Evolutionary conservation across 768 basidiomycete species (phyloP), one percentile per base, ranked within the genome.

Genomic region (Scleroderma bovista): DNA sequence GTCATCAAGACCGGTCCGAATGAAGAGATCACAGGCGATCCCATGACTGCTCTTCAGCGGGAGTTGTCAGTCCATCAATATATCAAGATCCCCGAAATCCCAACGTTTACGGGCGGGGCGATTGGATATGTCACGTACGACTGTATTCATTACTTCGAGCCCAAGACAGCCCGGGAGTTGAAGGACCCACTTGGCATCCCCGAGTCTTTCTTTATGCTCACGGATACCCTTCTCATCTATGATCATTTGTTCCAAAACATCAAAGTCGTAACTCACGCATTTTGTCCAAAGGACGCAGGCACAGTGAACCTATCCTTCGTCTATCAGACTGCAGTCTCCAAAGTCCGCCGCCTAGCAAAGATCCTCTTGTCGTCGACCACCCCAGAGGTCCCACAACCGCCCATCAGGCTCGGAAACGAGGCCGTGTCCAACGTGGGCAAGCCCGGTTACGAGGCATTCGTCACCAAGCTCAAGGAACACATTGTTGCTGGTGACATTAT

Each of bases 101-200:
- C 90, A 2, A 94, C 94, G 0, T 96, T 98, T 65, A 95, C 93
- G 40, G 96, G 96, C 41, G 96, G 96, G 40, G 95, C 94, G 1
- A 91, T 98, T 61, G 96, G 96, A 47, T 98, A 96, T 66, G 92
- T 99, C 52, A 81, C 92, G 12, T 99, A 93, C 71, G 96, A 99
- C 66, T 93, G 92, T 67, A 83, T 99, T 50, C 91, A 88, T 50
- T 84, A 97, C 67, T 99, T 99, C 60, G 96, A 99, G 66, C 93
- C 96, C 46, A 92, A 88, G 72, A 93, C 93, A 7, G 82, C 82
- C 44, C 75, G 84, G 33, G 75, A 80, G 16, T 76, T 93, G 22
- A 70, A 71, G n/a, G 92, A 97, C 64, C 73, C 83, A 9, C 74
- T 96, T 40, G 75, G 77, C n/a, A 88, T 98, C 51, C 96, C 96